Evolutionary conservation across 1,284 basidiomycete genomes (phyloP).

Genomic region (Rhodofomes roseus): DNA sequence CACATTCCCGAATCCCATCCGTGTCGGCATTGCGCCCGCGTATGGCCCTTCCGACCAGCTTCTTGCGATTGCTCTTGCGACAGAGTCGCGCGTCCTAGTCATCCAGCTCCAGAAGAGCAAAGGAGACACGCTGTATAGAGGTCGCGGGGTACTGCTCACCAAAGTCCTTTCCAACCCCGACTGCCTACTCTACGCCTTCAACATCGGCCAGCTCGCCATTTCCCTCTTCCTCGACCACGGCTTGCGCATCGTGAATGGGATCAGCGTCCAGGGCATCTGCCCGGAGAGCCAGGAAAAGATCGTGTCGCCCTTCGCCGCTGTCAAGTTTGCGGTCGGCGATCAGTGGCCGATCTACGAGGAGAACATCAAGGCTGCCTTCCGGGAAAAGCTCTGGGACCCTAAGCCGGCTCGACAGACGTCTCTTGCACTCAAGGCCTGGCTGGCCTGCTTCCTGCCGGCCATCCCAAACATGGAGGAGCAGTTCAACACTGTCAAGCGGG

Average conservation of each 20-base stretch:
- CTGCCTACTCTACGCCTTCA: slow-evolving; percentile 35
- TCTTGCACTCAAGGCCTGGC: slow-evolving; percentile 26
- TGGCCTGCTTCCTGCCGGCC: slow-evolving; percentile 18
- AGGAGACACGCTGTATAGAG: slow-evolving; percentile 13
- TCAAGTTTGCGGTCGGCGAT: slow-evolving; percentile 41
- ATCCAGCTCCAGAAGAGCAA: slow-evolving; percentile 25
- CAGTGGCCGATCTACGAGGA: slow-evolving; percentile 30
- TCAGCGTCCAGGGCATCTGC: slow-evolving; percentile 50
- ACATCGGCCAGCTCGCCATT: slow-evolving; percentile 40
- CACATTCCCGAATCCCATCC: slow-evolving; percentile 8
- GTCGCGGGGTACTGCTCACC: slow-evolving; percentile 22
- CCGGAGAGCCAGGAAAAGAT: slow-evolving; percentile 19
- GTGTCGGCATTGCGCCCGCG: slow-evolving; percentile 27
- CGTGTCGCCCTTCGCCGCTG: slow-evolving; percentile 36
- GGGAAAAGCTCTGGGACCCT: slow-evolving; percentile 13
- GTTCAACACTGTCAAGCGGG: slow-evolving; percentile 15
- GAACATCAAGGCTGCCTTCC: slow-evolving; percentile 42
- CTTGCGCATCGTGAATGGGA: slow-evolving; percentile 36
- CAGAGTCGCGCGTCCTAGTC: slow-evolving; percentile 19
- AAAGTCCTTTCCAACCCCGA: slow-evolving; percentile 24
- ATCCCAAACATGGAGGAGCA: slow-evolving; percentile 23
- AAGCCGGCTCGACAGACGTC: slow-evolving; percentile 9
- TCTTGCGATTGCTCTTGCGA: slow-evolving; percentile 23
- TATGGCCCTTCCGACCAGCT: slow-evolving; percentile 23
- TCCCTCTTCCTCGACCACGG: slow-evolving; percentile 38